A percentile compares a stretch with the other conserved stretches of the same genome.
Conservation (phyloP, 345 rosid species). For the Lepidium aucheri region DNA sequence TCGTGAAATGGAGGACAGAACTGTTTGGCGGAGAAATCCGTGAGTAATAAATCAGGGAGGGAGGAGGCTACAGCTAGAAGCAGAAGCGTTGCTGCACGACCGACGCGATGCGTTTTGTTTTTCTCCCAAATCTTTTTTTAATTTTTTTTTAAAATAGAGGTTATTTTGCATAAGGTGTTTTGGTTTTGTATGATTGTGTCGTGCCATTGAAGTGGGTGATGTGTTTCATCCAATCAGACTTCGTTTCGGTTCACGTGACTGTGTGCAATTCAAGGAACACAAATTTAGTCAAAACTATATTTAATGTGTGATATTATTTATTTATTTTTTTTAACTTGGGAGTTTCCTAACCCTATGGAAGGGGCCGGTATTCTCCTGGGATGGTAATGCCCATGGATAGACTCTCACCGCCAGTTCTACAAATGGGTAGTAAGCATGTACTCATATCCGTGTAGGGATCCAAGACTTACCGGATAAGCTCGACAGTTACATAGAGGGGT, state of each 20-base stretch:
- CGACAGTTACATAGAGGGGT: too few relatives aligned
- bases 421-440: too few relatives aligned
- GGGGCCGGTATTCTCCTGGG: too few relatives aligned
- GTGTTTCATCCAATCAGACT: conserved; percentile 24
- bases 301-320: too few relatives aligned
- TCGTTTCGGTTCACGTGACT: not conserved
- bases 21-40: conserved; percentile 14
- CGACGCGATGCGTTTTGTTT: conserved; percentile 32
- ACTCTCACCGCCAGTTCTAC: too few relatives aligned
- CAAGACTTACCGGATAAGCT: too few relatives aligned
- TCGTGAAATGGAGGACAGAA: not conserved
- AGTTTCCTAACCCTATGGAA: too few relatives aligned
- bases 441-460: too few relatives aligned
- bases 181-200: not conserved
- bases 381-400: too few relatives aligned
- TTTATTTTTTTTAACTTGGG: too few relatives aligned
- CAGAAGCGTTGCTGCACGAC: conserved; percentile 21
- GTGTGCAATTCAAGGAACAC: too few relatives aligned
- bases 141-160: not conserved
- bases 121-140: not conserved
- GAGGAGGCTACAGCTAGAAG: not conserved
- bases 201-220: conserved; percentile 20
- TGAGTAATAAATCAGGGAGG: conserved; percentile 1
- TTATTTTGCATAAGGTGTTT: not conserved
- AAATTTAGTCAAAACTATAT: not conserved